Evolutionary conservation across 2,329 filamentous ascomycete genomes (phyloP), one percentile per base, ranked within the genome.

Genomic region (Trichoderma gracile): DNA sequence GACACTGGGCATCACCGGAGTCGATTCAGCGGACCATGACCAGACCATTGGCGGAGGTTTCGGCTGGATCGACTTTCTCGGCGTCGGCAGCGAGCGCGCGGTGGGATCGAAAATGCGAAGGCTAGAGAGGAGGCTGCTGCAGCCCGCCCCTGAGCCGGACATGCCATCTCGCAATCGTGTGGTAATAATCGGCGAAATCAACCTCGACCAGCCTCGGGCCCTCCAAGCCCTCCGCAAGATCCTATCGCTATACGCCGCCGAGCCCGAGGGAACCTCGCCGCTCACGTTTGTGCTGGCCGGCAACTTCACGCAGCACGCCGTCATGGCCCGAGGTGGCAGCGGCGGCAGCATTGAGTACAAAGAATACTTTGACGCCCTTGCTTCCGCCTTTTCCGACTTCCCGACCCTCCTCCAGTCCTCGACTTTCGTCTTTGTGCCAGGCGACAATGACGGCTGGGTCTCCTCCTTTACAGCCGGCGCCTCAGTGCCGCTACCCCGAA

Each of bases 371-470:
- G 93, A 99, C 77, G 86, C 88, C 9, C 84, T 99, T 14, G 94
- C 95, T 3, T 87, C 89, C 2, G 84, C 92, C 1, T 83, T 99
- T 6, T 83, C 91, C 8, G 93, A 98, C 69, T 98, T 92, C 72
- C 92, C 92, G 3, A 82, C 85, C 0, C 83, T 99, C 15, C 84
- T 98, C 49, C 89, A 89, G 64, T 84, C 85, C 27, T 89, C 91
- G 5, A 94, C 91, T 0, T 97, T 98, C 74, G 82, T 97, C 38
- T 97, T 99, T 73, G 90, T 98, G 0, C 95, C 95, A 0, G 95
- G 95, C 33, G 94, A 98, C 77, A 96, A 97, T 74, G 95, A 99
- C 75, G 93, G 92, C n/a, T 99, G 95, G 95, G 86, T 89, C 5
- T 96, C 92, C 0, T 85, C 93, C 2, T 97, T 96, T 74, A 87